A percentile compares a stretch with the other conserved stretches of the same genome.
phyloP scores from a whole-genome alignment of 176 grass and related monocot species.

The Pontederia paniculata region DNA sequence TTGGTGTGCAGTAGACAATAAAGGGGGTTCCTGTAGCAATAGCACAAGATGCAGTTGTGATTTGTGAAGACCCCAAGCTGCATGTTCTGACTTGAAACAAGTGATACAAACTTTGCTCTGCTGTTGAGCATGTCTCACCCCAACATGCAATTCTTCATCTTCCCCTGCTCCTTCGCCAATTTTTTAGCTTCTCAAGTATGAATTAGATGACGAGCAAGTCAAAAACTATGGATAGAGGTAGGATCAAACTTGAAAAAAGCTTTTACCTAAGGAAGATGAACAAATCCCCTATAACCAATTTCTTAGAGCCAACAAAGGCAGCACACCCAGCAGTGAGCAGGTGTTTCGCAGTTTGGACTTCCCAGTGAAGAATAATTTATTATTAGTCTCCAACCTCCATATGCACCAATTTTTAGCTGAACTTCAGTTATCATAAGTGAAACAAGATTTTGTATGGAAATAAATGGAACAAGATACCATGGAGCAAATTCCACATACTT shows the following conservation, averaged over 20 bases:
- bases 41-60: slow-evolving; percentile 82
- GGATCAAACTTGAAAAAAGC: slow-evolving; percentile 11
- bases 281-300: slow-evolving; percentile 76
- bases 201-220: slow-evolving; percentile 4
- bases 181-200: slow-evolving; percentile 10
- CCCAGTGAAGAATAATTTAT: slow-evolving; percentile 9
- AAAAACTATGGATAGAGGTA: not conserved
- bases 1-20: slow-evolving; percentile 90
- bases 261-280: slow-evolving; percentile 88
- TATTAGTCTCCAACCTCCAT: slow-evolving; percentile 10
- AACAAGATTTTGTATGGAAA: not conserved
- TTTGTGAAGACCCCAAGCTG: slow-evolving; percentile 85
- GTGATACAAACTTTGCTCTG: slow-evolving; percentile 63
- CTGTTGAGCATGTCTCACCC: slow-evolving; percentile 72
- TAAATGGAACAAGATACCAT: too few relatives aligned
- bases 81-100: slow-evolving; percentile 91
- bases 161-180: slow-evolving; percentile 43
- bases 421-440: not conserved
- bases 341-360: slow-evolving; percentile 88
- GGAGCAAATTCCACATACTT: not conserved
- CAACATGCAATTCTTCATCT: slow-evolving; percentile 64
- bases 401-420: slow-evolving; percentile 7
- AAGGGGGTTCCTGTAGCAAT: slow-evolving; percentile 66
- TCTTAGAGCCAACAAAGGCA: slow-evolving; percentile 92
- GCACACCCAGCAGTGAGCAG: slow-evolving; percentile 87